Evolutionary conservation across 2,329 filamentous ascomycete genomes (phyloP).

Genomic region (Alternaria gansuensis): DNA sequence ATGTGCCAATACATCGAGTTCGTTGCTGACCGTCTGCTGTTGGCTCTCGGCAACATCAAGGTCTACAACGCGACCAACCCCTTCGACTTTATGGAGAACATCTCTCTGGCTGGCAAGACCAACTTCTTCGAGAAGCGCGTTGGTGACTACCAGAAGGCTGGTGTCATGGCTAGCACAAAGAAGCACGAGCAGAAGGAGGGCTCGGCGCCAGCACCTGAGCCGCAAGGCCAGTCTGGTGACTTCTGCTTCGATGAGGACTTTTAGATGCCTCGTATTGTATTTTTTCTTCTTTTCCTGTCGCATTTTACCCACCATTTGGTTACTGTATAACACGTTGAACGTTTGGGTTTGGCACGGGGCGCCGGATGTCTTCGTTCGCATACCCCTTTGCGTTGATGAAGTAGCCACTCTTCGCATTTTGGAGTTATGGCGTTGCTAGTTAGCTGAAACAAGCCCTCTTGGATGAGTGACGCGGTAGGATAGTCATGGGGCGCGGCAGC

Average conservation of each 20-base stretch:
- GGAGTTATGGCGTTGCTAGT: slow-evolving; percentile 28
- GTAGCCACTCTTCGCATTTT: slow-evolving; percentile 39
- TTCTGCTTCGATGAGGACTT: slow-evolving; percentile 98
- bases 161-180: slow-evolving; percentile 94
- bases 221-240: slow-evolving; percentile 68
- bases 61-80: slow-evolving; percentile 92
- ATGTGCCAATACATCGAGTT: slow-evolving; percentile 99
- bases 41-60: slow-evolving; percentile 94
- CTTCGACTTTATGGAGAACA: slow-evolving; percentile 99
- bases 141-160: slow-evolving; percentile 98
- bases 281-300: not conserved
- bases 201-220: slow-evolving; percentile 55
- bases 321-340: slow-evolving; percentile 37
- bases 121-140: slow-evolving; percentile 99
- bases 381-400: slow-evolving; percentile 47
- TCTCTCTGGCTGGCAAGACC: slow-evolving; percentile 97
- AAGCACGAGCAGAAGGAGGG: slow-evolving; percentile 66
- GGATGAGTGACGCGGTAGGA: slow-evolving; percentile 25
- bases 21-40: slow-evolving; percentile 91
- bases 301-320: slow-evolving; percentile 33
- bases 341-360: slow-evolving; percentile 28
- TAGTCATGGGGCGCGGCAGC: slow-evolving; percentile 18
- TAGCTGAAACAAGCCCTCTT: slow-evolving; percentile 14
- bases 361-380: slow-evolving; percentile 38
- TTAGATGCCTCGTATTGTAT: slow-evolving; percentile 61